A percentile compares a stretch with the other conserved stretches of the same genome.
phyloP scores from a whole-genome alignment of 768 basidiomycete genomes.

The Dendrothele bispora region DNA sequence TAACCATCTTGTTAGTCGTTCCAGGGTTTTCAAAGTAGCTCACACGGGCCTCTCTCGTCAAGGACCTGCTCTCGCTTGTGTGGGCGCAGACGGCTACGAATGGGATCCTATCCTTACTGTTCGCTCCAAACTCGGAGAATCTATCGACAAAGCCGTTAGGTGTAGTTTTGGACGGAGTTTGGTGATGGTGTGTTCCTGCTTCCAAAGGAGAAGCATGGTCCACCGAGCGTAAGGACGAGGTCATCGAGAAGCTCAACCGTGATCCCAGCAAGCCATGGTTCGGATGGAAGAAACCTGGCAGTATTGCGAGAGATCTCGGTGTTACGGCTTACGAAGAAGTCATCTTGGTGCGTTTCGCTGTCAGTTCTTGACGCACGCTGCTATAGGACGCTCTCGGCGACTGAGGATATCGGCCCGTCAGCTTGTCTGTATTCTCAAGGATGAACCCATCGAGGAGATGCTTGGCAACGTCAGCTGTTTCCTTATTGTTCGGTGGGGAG shows the following conservation, averaged over 20 bases:
- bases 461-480: constrained; percentile 83
- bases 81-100: constrained; percentile 81
- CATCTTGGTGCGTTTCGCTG: constrained; percentile 91
- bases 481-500: constrained; percentile 93
- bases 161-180: constrained; percentile 98
- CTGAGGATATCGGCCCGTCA: constrained; percentile 99
- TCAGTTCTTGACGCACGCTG: constrained; percentile 77
- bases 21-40: constrained; percentile 98
- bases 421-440: constrained; percentile 91
- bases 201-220: constrained; percentile 97
- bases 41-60: constrained; percentile 94
- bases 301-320: constrained; percentile 78
- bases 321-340: constrained; percentile 99
- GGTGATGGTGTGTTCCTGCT: constrained; percentile 95
- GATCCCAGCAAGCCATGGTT: constrained; percentile 98
- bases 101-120: constrained; percentile 99
- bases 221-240: constrained; percentile 79
- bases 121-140: constrained; percentile 95
- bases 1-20: constrained; percentile 90
- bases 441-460: constrained; percentile 90
- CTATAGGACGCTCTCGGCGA: constrained; percentile 88
- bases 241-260: constrained; percentile 89
- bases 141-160: constrained; percentile 99
- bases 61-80: constrained; percentile 90
- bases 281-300: constrained; percentile 93